A percentile compares a stretch with the other conserved stretches of the same genome.
Conservation (phyloP, 2,329 filamentous ascomycete species). For the Diaporthe sp. region DNA sequence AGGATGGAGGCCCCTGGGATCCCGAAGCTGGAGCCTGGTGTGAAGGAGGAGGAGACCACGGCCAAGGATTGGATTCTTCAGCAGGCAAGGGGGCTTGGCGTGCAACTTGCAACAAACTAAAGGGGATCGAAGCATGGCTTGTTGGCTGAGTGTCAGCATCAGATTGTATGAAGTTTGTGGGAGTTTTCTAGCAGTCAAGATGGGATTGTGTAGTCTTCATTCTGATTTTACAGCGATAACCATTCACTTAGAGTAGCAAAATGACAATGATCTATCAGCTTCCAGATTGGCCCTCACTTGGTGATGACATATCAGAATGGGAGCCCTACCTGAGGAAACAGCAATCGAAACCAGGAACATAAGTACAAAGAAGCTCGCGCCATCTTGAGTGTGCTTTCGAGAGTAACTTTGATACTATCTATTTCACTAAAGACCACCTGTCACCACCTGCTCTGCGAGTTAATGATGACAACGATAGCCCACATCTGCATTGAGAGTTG, state of each 20-base stretch:
- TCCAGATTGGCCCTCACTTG: too few relatives aligned
- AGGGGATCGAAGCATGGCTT: neutral
- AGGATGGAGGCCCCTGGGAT: constrained; percentile 33
- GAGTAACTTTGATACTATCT: too few relatives aligned
- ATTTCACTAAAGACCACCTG: too few relatives aligned
- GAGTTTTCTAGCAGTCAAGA: accelerated
- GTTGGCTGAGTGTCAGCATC: neutral
- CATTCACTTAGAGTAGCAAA: neutral
- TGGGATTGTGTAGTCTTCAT: too few relatives aligned
- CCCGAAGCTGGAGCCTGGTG: constrained; percentile 27
- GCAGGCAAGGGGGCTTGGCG: constrained; percentile 24
- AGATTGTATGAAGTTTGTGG: neutral
- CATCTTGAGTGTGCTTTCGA: too few relatives aligned
- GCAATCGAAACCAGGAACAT: too few relatives aligned
- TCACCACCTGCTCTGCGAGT: too few relatives aligned
- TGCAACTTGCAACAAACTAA: constrained; percentile 8
- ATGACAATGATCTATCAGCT: neutral
- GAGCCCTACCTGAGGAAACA: too few relatives aligned
- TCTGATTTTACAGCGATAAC: neutral
- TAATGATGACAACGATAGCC: too few relatives aligned
- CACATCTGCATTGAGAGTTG: too few relatives aligned
- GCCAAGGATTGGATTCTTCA: constrained; percentile 35
- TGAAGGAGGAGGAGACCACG: constrained; percentile 31
- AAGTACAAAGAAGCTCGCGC: too few relatives aligned
- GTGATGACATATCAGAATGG: too few relatives aligned